Base-by-base conservation (phyloP, 2,329 filamentous ascomycete species). In the Epicoccum sorghinum region DNA sequence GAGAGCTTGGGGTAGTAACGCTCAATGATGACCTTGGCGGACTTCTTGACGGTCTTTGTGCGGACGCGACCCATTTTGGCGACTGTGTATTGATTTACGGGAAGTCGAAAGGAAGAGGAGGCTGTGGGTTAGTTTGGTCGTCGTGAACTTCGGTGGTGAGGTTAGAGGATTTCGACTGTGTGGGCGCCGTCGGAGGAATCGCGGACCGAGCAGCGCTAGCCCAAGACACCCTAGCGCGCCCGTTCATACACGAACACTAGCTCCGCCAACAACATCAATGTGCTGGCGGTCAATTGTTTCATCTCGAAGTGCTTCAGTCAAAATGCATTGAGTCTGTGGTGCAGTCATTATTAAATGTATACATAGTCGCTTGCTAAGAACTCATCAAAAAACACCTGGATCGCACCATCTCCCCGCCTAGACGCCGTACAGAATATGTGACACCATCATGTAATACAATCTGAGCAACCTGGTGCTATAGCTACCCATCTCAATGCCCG, bases 1-100 rank as follows among this genome's bases (percentile, higher is more conserved):
- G 93, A 97, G 80, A 99, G 86, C 83, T 91, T 92, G 78, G 95
- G 95, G 84, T 96, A 77, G 71, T 77, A 74, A 54, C 74, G 73
- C 89, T 97, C 93, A 83, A 99, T 98, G 85, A 98, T 93, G 87
- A 97, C 92, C 90, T 99, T 99, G 84, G 95, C 93, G 86, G 87
- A 89, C 81, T 88, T 88, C 83, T 89, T 89, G 76, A 89, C 87
- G 71, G 86, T 89, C 84, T 83, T 83, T 57, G 81, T 83, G 63
- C 81, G 78, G 73, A 83, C 81, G 73, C 81, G 81, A 82, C 81
- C 81, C 81, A 82, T 82, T 63, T 73, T 81, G 58, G 67, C 72
- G 69, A 69, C 66, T 64, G 65, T 64, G 47, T 65, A 60, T 62
- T 55, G 52, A 48, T 56, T 58, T 65, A 55, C 50, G 57, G 42